phyloP scores from a whole-genome alignment of 1,284 basidiomycete genomes.

The Leccinum pallidistipes region DNA sequence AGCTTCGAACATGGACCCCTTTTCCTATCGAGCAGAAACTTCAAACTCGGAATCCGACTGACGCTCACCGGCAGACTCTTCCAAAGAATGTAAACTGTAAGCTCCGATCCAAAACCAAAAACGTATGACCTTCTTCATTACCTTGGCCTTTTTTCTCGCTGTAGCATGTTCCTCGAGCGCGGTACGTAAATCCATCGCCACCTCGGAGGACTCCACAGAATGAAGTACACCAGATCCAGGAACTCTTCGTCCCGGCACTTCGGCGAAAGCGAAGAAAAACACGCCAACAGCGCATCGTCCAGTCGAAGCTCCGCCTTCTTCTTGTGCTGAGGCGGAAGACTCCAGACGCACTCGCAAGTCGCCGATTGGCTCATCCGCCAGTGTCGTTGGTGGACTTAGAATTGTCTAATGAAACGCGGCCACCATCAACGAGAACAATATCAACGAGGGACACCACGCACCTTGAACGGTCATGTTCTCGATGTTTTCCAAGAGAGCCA shows the following conservation, averaged over 20 bases:
- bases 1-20: too few relatives aligned
- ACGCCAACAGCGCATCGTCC: conserved; percentile 78
- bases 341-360: conserved; percentile 69
- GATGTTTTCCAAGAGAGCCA: conserved; percentile 70
- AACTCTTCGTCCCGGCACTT: conserved; percentile 85
- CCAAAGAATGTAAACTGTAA: too few relatives aligned
- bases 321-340: conserved; percentile 47
- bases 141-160: conserved; percentile 36
- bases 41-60: too few relatives aligned
- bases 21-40: too few relatives aligned
- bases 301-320: conserved; percentile 37
- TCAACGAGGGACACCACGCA: conserved; percentile 33
- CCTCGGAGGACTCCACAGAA: conserved; percentile 85
- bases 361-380: conserved; percentile 47
- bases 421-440: not conserved
- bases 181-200: conserved; percentile 75
- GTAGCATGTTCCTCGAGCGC: conserved; percentile 69
- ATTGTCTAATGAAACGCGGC: conserved; percentile 56
- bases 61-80: too few relatives aligned
- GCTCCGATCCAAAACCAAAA: too few relatives aligned
- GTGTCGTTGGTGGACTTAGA: conserved; percentile 53
- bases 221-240: conserved; percentile 91
- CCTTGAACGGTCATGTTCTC: conserved; percentile 93
- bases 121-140: too few relatives aligned
- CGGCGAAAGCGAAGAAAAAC: conserved; percentile 81